phyloP scores from a whole-genome alignment of 768 basidiomycete genomes.

The Macrolepiota fuliginosa region DNA sequence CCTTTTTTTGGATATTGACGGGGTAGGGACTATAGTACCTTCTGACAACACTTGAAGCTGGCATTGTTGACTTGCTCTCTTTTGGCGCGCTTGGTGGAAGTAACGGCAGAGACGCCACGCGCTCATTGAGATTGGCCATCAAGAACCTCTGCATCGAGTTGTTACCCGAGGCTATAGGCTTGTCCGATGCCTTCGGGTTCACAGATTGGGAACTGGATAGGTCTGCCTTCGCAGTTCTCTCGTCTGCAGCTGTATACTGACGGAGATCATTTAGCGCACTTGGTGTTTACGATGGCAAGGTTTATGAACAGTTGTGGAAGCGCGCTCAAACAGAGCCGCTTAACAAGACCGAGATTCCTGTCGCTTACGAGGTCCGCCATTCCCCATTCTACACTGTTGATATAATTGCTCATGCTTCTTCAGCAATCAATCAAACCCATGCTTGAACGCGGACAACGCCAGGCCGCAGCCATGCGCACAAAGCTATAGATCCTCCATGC shows the following conservation, averaged over 20 bases:
- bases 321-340: conserved; percentile 58
- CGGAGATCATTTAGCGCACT: conserved; percentile 41
- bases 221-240: conserved; percentile 26
- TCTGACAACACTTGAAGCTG: conserved; percentile 52
- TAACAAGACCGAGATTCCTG: conserved; percentile 47
- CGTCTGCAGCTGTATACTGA: neutral
- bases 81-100: conserved; percentile 41
- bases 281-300: conserved; percentile 60
- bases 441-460: conserved; percentile 42
- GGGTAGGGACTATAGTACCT: conserved; percentile 46
- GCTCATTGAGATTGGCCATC: conserved; percentile 49
- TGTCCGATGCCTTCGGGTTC: conserved; percentile 74
- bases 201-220: conserved; percentile 75
- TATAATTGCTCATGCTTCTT: conserved; percentile 1
- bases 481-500: neutral
- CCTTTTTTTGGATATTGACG: neutral
- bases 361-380: conserved; percentile 52
- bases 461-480: conserved; percentile 19
- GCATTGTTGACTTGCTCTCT: conserved; percentile 58
- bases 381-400: neutral
- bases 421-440: conserved; percentile 53
- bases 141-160: conserved; percentile 46
- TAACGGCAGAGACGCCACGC: conserved; percentile 37
- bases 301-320: conserved; percentile 67
- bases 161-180: conserved; percentile 61